Percentiles rank a stretch among this genome's conserved stretches.
phyloP scores from a whole-genome alignment of 768 basidiomycete genomes.

The Trichaptum fuscoviolaceum region DNA sequence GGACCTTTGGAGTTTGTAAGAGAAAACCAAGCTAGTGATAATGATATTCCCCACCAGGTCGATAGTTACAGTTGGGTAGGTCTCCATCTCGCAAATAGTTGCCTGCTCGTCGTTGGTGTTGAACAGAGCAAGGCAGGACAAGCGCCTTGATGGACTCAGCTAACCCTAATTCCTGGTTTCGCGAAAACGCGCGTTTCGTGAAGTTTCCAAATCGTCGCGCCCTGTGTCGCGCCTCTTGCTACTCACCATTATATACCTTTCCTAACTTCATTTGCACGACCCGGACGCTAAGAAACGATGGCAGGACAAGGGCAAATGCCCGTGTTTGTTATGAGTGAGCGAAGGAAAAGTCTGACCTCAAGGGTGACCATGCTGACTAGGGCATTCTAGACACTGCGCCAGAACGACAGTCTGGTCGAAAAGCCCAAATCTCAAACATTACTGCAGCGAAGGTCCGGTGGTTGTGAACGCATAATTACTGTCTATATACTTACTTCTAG shows the following conservation, averaged over 20 bases:
- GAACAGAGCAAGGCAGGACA: no score
- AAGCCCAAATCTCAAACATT: slow-evolving; percentile 96
- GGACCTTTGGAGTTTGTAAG: slow-evolving; percentile 37
- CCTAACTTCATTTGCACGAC: neutral
- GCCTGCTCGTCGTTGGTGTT: neutral
- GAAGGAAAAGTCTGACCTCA: neutral
- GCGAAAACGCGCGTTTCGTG: neutral
- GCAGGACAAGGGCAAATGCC: slow-evolving; percentile 53
- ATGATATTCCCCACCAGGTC: slow-evolving; percentile 34
- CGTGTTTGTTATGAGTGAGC: slow-evolving; percentile 78
- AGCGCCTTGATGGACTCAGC: neutral
- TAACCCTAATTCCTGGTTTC: neutral
- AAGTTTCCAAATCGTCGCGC: neutral
- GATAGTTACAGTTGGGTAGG: slow-evolving; percentile 43
- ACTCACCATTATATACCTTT: neutral
- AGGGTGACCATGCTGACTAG: slow-evolving; percentile 7
- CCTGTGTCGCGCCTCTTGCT: neutral
- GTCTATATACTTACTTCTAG: slow-evolving; percentile 6
- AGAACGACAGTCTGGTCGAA: slow-evolving; percentile 89
- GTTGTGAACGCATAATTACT: neutral
- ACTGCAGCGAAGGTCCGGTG: slow-evolving; percentile 84
- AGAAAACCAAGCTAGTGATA: slow-evolving; percentile 6
- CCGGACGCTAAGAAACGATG: neutral
- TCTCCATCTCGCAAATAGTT: slow-evolving; percentile 25
- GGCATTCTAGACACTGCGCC: slow-evolving; percentile 73